phyloP scores from a whole-genome alignment of 202 grass and related monocot species.

The Eragrostis tef region DNA sequence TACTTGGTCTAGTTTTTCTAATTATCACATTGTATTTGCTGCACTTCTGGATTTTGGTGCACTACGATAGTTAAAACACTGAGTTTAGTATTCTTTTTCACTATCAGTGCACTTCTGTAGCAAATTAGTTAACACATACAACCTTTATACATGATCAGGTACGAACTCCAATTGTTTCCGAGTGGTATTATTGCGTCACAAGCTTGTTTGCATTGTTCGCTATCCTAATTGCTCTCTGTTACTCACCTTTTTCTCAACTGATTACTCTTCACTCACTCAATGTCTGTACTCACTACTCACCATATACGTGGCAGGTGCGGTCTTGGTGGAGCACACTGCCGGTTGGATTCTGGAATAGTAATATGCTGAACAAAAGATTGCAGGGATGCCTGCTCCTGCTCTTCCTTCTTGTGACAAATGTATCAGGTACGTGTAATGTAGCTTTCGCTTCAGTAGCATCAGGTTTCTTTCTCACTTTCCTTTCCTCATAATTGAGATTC shows the following conservation, averaged over 20 bases:
- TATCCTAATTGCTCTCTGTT: not conserved
- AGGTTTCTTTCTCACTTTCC: slow-evolving; percentile 6
- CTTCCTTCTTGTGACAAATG: slow-evolving; percentile 25
- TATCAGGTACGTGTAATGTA: slow-evolving; percentile 52
- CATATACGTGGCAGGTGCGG: not conserved
- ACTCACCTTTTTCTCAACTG: not conserved
- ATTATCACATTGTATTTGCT: not conserved
- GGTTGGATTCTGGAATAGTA: not conserved
- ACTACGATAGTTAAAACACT: not conserved
- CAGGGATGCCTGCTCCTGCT: slow-evolving; percentile 56
- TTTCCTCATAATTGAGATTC: slow-evolving; percentile 47
- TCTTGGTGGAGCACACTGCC: not conserved
- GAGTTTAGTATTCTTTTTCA: not conserved
- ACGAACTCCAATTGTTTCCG: not conserved
- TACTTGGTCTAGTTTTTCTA: too few relatives aligned
- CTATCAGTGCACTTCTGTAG: not conserved
- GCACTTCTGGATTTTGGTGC: slow-evolving; percentile 12
- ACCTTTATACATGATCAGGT: not conserved
- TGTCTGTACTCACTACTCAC: not conserved
- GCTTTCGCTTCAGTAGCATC: slow-evolving; percentile 25
- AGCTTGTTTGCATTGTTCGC: not conserved
- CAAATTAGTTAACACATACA: not conserved
- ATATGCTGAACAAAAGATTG: slow-evolving; percentile 57
- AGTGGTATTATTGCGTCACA: too few relatives aligned
- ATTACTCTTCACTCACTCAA: not conserved